phyloP scores from a whole-genome alignment of 1,284 basidiomycete species.

The Gymnopus androsaceus region DNA sequence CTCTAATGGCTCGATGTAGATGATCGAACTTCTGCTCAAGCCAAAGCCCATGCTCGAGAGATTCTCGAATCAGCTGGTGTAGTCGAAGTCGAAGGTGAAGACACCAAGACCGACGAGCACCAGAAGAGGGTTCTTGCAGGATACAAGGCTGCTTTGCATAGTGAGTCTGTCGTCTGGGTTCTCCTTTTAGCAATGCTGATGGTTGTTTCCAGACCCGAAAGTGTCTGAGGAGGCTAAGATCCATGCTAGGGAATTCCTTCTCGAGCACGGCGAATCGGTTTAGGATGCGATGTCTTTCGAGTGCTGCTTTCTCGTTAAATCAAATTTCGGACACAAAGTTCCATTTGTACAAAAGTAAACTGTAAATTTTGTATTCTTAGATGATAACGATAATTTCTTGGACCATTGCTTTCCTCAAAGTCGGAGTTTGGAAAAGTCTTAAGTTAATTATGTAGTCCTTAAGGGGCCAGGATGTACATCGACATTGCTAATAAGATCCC shows the following conservation, averaged over 20 bases:
- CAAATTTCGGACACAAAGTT: too few species aligned
- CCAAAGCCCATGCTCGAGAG: conserved; percentile 52
- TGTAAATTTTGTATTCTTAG: too few species aligned
- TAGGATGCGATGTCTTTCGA: too few species aligned
- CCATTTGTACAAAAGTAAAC: too few species aligned
- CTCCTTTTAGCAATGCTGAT: background rate
- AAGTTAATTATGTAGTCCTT: too few species aligned
- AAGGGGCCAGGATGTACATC: too few species aligned
- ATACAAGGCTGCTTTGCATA: conserved; percentile 20
- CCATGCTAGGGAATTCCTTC: conserved; percentile 16
- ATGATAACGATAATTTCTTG: too few species aligned
- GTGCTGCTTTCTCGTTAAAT: too few species aligned
- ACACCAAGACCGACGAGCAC: conserved; percentile 14
- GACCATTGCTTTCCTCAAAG: too few species aligned
- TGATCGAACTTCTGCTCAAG: conserved; percentile 42
- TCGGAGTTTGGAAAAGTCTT: too few species aligned
- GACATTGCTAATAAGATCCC: too few species aligned
- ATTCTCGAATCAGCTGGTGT: conserved; percentile 31
- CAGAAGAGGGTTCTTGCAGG: conserved; percentile 16
- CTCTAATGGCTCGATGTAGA: conserved; percentile 27
- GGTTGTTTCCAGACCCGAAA: conserved; percentile 11
- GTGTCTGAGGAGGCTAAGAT: conserved; percentile 18
- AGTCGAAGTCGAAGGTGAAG: background rate
- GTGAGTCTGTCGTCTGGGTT: conserved; percentile 9
- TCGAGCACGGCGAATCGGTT: conserved; percentile 6